Evolutionary conservation across 2,329 filamentous ascomycete species (phyloP), one percentile per base, ranked within the genome.

Genomic region (Aspergillus terreus): DNA sequence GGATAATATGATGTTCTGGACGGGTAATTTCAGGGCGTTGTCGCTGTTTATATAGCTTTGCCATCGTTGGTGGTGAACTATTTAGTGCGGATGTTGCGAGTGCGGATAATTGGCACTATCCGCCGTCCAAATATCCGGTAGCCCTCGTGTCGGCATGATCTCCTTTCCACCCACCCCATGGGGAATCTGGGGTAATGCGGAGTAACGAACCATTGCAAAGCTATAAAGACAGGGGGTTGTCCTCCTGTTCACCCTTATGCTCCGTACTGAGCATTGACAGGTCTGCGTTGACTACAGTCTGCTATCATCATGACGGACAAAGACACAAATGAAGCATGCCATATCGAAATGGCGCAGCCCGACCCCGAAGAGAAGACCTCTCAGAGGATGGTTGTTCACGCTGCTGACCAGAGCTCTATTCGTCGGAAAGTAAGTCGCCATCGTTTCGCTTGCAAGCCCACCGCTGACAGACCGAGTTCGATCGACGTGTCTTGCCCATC

Each of bases 401-500:
- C 36, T 1, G 19, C 25, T 2, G 46, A 42, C 4, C 46, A 48
- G 38, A 21, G n/a, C 6, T 43, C 36, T 3, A 48, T 48, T 21
- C 46, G 46, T 4, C 38, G 36, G 7, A 48, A 48, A 23, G 46
- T 48, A 43, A 19, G 43, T 27, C 14, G 7, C 14, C 15, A 32
- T 25, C 23, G 15, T 11, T 17, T 11, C 23, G 25, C 14, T 11
- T 25, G 17, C 14, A 3, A 6, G 12, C 10, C 9, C 6, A 46
- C 6, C 6, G 17, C 44, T 46, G 38, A 42, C 38, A 30, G 12
- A 11, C 23, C 3, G 4, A 63, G 60, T 60, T 63, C 36, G 60
- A 63, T 33, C 53, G 54, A 3, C 56, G 49, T 3, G 49, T 64
- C 4, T 44, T 63, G 11, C 62, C 61, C 2, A 54, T 64, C 15